These are phyloP conservation scores for Aspergillus terreus DNA, from an alignment of 2,329 filamentous ascomycete genomes.

Conservation along the genomic window DNA sequence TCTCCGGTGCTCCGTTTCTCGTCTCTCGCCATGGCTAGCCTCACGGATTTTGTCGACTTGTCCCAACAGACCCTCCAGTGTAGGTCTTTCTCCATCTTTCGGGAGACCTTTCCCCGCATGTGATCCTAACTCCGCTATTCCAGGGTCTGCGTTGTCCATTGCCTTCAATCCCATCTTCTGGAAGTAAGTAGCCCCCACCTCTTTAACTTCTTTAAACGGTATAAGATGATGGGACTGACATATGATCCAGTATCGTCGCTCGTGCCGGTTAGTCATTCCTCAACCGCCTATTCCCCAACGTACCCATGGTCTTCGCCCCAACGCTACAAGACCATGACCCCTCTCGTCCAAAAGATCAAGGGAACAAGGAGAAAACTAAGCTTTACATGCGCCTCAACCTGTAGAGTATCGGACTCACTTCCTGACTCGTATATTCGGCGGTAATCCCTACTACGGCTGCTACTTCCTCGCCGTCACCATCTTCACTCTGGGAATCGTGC, in stretches of 20 bases:
- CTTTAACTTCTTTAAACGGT: background rate
- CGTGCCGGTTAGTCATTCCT: conserved; percentile 61
- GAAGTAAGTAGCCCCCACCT: conserved; percentile 65
- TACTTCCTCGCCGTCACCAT: conserved; percentile 86
- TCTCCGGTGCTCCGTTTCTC: background rate
- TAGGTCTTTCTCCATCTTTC: conserved; percentile 40
- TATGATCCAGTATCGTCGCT: conserved; percentile 66
- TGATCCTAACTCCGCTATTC: conserved; percentile 20
- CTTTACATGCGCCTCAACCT: conserved; percentile 6
- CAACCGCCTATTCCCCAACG: conserved; percentile 4
- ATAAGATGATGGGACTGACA: background rate
- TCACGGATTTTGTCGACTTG: conserved; percentile 55
- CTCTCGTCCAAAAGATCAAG: background rate
- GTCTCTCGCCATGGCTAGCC: conserved; percentile 27
- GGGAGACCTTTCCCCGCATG: conserved; percentile 20
- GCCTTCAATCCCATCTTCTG: conserved; percentile 98
- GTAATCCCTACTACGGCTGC: conserved; percentile 74
- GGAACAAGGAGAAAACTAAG: background rate
- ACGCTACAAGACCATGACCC: background rate
- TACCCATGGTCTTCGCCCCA: background rate
- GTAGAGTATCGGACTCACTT: conserved; percentile 87
- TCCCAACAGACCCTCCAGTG: conserved; percentile 63
- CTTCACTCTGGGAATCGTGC: conserved; percentile 85
- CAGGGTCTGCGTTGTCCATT: conserved; percentile 78
- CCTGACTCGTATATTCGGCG: conserved; percentile 76